Base-by-base conservation (phyloP, 1,139 yeast genomes). In the Blastobotrys elegans region DNA sequence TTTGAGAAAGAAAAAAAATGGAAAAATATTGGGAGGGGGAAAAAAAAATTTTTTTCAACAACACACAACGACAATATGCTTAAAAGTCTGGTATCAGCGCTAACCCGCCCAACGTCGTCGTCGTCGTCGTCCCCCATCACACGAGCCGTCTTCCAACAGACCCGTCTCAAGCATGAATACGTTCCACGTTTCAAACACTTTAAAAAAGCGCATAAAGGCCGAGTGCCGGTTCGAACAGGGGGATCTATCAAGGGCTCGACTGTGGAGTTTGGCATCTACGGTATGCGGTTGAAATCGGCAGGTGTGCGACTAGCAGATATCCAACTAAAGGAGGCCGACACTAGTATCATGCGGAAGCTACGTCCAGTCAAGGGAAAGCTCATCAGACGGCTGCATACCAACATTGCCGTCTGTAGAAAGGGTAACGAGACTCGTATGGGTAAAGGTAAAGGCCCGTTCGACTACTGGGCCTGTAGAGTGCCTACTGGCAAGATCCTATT, bases 361-460 rank as follows among this genome's bases (percentile, higher is more conserved):
- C 81, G 96, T 66, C 82, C 86, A 20, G 73, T 80, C 39, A 79
- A 81, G 36, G 82, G 82, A 42, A 72, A 78, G 58, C 72, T 88
- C 46, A 82, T 85, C 73, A 82, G 94, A 55, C 78, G 98, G 61
- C 74, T 90, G 53, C 80, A 83, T 43, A 85, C 96, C 43, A 84
- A 86, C 66, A 77, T 88, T 50, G 94, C 97, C 0, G 95, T 92
- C 18, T 90, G 97, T 69, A 80, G 87, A 50, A 92, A 92, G 71
- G 99, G 99, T 72, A 92, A 94, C 67, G 97, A 92, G 66, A 88
- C 97, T 17, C 92, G 99, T 82, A 92, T 92, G 99, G 99, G 99
- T 74, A 92, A 94, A 69, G 99, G 99, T 73, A 92, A 92, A 69
- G 99, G 99, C 68, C 83, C 94, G 0, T 90, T 92, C 64, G 96